Conservation (phyloP, 2,329 filamentous ascomycete species). For the Teratosphaeria pseudoeucalypti region DNA sequence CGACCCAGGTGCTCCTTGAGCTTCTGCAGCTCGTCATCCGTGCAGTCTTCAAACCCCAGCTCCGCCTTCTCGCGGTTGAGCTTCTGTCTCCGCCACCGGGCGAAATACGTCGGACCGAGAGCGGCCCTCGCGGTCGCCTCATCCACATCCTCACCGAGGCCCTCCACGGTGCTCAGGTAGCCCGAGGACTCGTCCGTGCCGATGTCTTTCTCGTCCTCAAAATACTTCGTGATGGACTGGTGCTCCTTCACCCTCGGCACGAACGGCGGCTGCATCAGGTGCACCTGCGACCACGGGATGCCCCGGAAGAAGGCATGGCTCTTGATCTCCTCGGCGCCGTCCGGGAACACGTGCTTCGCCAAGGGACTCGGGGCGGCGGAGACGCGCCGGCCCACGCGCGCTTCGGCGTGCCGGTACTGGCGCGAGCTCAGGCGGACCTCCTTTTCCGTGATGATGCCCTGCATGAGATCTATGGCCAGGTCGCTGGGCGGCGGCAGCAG, state of each 20-base stretch:
- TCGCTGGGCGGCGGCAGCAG: constrained; percentile 47
- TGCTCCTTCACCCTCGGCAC: constrained; percentile 55
- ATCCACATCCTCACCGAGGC: constrained; percentile 9
- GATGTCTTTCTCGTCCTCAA: constrained; percentile 70
- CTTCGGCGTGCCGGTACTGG: constrained; percentile 61
- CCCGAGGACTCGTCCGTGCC: constrained; percentile 26
- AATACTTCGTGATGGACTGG: constrained; percentile 63
- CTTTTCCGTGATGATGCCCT: constrained; percentile 60
- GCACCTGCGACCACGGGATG: constrained; percentile 67
- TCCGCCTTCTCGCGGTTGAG: constrained; percentile 18
- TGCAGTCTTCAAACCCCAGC: constrained; percentile 21
- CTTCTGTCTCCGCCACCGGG: constrained; percentile 16
- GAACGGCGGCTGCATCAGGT: constrained; percentile 64
- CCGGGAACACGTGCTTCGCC: constrained; percentile 55
- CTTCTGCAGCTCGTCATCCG: constrained; percentile 18
- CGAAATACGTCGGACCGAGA: constrained; percentile 10
- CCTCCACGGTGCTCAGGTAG: constrained; percentile 14
- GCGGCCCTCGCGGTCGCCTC: constrained; percentile 4
- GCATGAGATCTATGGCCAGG: constrained; percentile 68
- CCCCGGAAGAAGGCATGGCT: constrained; percentile 74
- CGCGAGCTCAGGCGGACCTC: constrained; percentile 64
- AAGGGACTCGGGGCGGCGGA: constrained; percentile 29
- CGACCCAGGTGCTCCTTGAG: constrained; percentile 23
- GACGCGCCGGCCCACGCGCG: constrained; percentile 23
- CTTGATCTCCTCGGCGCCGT: constrained; percentile 86